Conservation (phyloP, 176 grass and related monocot genomes). For the Oryza australiensis region DNA sequence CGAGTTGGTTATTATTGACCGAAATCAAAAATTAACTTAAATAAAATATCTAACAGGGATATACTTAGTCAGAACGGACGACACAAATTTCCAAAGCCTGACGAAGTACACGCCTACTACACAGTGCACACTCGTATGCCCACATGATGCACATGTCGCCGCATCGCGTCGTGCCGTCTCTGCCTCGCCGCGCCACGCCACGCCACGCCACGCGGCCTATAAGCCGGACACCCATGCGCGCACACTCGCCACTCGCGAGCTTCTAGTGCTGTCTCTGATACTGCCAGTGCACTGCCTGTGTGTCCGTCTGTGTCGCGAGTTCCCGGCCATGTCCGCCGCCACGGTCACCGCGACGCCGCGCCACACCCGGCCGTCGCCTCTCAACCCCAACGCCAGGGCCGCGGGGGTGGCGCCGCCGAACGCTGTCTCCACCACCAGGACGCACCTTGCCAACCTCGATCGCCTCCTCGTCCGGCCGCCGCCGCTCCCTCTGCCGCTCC, state of each 20-base stretch:
- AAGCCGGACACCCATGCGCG: not conserved
- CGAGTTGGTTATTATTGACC: no score
- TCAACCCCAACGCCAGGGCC: slow-evolving; percentile 43
- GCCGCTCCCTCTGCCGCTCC: slow-evolving; percentile 30
- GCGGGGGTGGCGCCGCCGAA: not conserved
- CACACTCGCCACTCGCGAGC: not conserved
- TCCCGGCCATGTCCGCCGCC: slow-evolving; percentile 41
- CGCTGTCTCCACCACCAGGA: slow-evolving; percentile 35
- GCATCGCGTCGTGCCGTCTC: not conserved
- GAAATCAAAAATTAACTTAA: no score
- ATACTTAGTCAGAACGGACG: not conserved
- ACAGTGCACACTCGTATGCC: not conserved
- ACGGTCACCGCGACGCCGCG: slow-evolving; percentile 28
- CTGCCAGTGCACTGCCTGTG: not conserved
- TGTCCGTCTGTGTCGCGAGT: no score
- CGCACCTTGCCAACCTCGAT: slow-evolving; percentile 81
- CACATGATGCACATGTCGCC: slow-evolving; percentile 35
- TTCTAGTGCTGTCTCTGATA: not conserved
- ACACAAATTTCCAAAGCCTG: slow-evolving; percentile 2
- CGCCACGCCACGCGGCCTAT: not conserved
- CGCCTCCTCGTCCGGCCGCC: slow-evolving; percentile 48
- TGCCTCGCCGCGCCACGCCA: not conserved
- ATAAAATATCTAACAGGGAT: no score
- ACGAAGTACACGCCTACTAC: not conserved
- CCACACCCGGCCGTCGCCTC: slow-evolving; percentile 33